A percentile compares a stretch with the other conserved stretches of the same genome.
Conservation (phyloP, 2,329 filamentous ascomycete species). For the Pseudogymnoascus sp. region DNA sequence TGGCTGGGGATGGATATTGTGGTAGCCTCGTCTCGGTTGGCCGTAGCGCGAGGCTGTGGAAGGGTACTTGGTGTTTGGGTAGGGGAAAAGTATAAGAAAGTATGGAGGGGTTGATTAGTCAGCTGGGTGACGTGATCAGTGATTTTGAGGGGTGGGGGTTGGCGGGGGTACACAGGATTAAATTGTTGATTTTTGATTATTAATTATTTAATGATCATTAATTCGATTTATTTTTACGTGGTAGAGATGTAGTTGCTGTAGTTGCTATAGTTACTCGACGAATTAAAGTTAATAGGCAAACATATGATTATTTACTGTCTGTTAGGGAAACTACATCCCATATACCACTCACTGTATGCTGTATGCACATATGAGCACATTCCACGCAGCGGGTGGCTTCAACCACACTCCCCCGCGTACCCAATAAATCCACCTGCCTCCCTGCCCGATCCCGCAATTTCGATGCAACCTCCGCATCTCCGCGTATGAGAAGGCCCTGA, state of each 20-base stretch:
- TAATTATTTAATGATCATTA: neutral
- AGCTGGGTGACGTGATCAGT: neutral
- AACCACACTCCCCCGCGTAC: neutral
- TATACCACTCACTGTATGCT: neutral
- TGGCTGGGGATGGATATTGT: neutral
- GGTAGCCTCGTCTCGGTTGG: slow-evolving; percentile 2
- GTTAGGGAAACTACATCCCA: neutral
- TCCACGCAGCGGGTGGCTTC: neutral
- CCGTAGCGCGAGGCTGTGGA: neutral
- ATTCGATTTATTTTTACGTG: neutral
- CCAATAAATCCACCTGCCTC: neutral
- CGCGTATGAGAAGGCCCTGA: neutral
- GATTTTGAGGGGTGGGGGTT: neutral
- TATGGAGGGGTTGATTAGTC: neutral
- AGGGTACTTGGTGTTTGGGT: neutral
- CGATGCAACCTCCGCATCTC: neutral
- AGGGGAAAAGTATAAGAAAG: neutral
- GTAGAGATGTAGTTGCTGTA: neutral
- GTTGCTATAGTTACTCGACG: neutral
- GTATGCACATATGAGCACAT: neutral
- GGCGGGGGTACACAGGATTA: neutral
- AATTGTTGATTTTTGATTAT: neutral
- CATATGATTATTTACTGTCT: neutral
- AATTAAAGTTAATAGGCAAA: neutral
- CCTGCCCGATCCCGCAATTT: neutral